Evolutionary conservation across 306 rosid genomes (phyloP).

Genomic region (Datisca glomerata): DNA sequence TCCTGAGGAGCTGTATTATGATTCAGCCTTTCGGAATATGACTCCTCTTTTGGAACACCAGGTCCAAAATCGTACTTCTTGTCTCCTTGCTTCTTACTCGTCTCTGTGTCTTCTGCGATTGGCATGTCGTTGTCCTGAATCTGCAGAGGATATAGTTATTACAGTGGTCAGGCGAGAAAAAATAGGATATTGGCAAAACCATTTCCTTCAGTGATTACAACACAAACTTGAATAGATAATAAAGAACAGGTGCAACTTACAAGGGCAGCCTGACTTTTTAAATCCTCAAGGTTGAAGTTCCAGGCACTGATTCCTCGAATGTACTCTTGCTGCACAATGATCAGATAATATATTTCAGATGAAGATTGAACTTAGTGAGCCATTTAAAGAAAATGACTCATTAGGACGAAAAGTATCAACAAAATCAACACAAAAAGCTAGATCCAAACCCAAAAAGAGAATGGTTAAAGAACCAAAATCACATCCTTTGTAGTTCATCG

Average conservation of each 20-base stretch:
- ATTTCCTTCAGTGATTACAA: too few species aligned
- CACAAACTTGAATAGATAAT: too few species aligned
- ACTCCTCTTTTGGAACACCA: slow-evolving; percentile 33
- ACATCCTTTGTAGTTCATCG: too few species aligned
- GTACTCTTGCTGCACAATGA: slow-evolving; percentile 99
- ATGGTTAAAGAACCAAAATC: too few species aligned
- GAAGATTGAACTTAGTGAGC: too few species aligned
- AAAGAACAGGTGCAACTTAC: slow-evolving; percentile 43
- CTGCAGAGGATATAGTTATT: slow-evolving; percentile 32
- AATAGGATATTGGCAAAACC: neutral
- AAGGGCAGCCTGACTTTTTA: slow-evolving; percentile 92
- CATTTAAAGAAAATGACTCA: too few species aligned
- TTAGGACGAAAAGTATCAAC: too few species aligned
- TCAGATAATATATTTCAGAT: too few species aligned
- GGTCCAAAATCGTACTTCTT: slow-evolving; percentile 27
- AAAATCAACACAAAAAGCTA: too few species aligned
- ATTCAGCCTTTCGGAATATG: slow-evolving; percentile 27
- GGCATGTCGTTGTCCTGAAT: slow-evolving; percentile 68
- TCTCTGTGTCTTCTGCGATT: slow-evolving; percentile 37
- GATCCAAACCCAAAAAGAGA: too few species aligned
- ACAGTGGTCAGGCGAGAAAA: slow-evolving; percentile 4
- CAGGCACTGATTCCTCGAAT: slow-evolving; percentile 99
- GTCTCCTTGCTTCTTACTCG: slow-evolving; percentile 29
- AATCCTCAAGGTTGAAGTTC: slow-evolving; percentile 96
- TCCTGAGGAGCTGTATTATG: slow-evolving; percentile 43